These are phyloP conservation scores for Nectriaceae sp. DNA, from an alignment of 2,329 filamentous ascomycete genomes.

Conservation along the genomic window DNA sequence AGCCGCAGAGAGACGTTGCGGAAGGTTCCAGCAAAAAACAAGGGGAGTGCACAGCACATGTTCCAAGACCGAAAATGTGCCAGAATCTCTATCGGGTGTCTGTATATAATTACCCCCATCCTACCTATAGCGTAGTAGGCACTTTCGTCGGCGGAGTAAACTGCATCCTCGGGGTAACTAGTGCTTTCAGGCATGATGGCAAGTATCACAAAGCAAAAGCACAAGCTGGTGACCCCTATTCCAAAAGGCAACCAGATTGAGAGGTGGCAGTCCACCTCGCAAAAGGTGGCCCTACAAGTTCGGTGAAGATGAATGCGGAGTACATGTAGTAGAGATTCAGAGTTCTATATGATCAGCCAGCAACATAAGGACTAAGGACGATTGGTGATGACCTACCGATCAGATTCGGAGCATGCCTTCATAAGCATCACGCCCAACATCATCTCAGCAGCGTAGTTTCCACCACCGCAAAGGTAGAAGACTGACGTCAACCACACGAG, in stretches of 20 bases:
- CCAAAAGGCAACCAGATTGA: neutral
- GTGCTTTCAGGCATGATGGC: neutral
- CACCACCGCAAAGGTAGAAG: neutral
- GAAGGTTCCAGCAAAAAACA: neutral
- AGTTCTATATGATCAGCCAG: too few relatives aligned
- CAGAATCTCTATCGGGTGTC: too few relatives aligned
- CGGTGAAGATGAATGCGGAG: neutral
- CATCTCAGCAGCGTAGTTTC: neutral
- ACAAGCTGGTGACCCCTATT: neutral
- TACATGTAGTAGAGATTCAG: neutral
- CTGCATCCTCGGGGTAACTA: neutral
- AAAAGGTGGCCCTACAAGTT: neutral
- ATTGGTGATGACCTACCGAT: neutral
- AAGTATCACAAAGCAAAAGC: neutral
- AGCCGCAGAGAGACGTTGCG: neutral
- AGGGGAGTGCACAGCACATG: neutral
- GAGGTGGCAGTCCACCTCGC: neutral
- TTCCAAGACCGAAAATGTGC: neutral
- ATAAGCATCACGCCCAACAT: neutral
- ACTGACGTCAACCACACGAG: neutral
- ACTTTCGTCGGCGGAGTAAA: too few relatives aligned
- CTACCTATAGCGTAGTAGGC: too few relatives aligned
- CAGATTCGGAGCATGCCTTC: neutral
- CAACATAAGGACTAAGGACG: too few relatives aligned
- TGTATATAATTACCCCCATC: too few relatives aligned